Percentiles rank a stretch among this genome's conserved stretches.
These are phyloP conservation scores for Penicillium malachiteum DNA, from an alignment of 495 filamentous ascomycete species.

Conservation along the genomic window DNA sequence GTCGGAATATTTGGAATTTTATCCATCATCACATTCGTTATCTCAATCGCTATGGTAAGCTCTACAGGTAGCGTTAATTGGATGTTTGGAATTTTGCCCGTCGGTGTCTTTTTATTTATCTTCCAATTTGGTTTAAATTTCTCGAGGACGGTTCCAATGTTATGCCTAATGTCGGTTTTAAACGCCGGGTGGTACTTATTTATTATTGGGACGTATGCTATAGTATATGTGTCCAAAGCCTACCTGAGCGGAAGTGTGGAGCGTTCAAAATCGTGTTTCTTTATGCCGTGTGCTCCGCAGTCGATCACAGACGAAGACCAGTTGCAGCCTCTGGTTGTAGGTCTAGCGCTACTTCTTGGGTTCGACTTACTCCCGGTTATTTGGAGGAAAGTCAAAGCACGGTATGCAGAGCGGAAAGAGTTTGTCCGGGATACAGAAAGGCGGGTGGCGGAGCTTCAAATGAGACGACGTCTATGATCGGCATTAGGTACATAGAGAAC, in stretches of 20 bases:
- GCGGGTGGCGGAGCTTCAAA: not conserved
- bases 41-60: no score
- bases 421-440: not conserved
- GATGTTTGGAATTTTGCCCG: no score
- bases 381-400: not conserved
- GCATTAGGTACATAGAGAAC: not conserved
- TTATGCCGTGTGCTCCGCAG: conserved; percentile 11
- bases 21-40: no score
- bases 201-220: not conserved
- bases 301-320: conserved; percentile 5
- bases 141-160: no score
- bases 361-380: not conserved
- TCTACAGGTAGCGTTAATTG: no score
- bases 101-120: no score
- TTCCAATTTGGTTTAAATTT: no score
- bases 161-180: not conserved
- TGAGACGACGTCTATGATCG: not conserved
- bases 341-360: not conserved
- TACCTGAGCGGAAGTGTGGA: not conserved
- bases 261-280: conserved; percentile 3
- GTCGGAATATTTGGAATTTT: no score
- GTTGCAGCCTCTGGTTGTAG: not conserved
- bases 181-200: not conserved
- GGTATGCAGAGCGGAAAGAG: not conserved
- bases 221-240: not conserved